Percentiles rank a stretch among this genome's conserved stretches.
Evolutionary conservation across 257 asterid genomes (phyloP).

Genomic region (Marsdenia floribunda): DNA sequence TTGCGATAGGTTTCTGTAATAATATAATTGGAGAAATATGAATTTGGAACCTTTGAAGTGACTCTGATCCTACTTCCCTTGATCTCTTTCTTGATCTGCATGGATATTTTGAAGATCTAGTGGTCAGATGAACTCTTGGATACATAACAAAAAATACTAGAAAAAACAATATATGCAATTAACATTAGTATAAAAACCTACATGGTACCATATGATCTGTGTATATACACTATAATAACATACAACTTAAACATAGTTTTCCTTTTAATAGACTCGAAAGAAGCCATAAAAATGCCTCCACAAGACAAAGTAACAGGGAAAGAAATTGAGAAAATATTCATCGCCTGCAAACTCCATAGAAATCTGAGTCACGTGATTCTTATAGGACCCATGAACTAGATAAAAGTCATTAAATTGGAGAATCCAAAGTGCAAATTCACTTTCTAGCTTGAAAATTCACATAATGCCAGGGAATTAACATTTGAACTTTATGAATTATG

Average conservation of each 20-base stretch:
- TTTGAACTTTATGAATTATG: not conserved
- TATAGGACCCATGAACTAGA: not conserved
- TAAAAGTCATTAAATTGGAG: not conserved
- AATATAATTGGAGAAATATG: constrained; percentile 9
- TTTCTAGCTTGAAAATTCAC: not conserved
- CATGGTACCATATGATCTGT: not conserved
- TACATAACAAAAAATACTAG: not conserved
- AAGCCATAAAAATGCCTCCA: not conserved
- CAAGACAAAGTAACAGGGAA: constrained; percentile 1
- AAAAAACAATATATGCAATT: not conserved
- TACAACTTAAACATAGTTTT: not conserved
- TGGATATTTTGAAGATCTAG: constrained; percentile 14
- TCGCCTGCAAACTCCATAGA: not conserved
- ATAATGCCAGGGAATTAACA: not conserved
- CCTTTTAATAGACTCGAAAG: not conserved
- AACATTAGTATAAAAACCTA: not conserved
- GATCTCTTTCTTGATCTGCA: constrained; percentile 92
- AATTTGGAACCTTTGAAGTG: constrained; percentile 60
- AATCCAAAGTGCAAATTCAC: not conserved
- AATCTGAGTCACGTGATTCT: not conserved
- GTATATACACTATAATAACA: not conserved
- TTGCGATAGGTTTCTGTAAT: not conserved
- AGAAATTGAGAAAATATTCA: not conserved
- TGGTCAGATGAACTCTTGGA: not conserved
- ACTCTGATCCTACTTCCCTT: constrained; percentile 77